Base-by-base conservation (phyloP, 148 eudicot species). In the Nepenthes gracilis region DNA sequence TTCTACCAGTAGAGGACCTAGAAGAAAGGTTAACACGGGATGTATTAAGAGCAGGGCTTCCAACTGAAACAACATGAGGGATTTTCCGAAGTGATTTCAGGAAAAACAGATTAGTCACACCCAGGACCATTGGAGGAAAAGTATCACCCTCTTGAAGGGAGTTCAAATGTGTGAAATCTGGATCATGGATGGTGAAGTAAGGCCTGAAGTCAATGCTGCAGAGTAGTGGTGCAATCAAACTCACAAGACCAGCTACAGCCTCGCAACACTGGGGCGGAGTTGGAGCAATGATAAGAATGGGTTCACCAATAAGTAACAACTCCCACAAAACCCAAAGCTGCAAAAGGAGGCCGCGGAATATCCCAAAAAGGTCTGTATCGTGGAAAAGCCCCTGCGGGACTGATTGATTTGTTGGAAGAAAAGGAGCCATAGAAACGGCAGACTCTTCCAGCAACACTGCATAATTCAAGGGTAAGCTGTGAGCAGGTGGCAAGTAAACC, bases 281-380 rank as follows among this genome's bases (percentile, higher is more conserved):
- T 36, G 98, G 98, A 37, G 98, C 95, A 70, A 93, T 82, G 35
- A 93, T 67, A 74, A 93, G 94, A 70, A 93, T 78, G 9, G 98
- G 98, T 70, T 93, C 98, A 57, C 98, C 98, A 59, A 88, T 72
- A 60, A 93, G 85, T 72, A 88, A 75, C 51, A 93, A 74, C 60
- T 93, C 98, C 98, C 98, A 93, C 35, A 88, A 71, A 49, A 76
- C 67, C 98, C 98, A 93, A 57, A 93, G 86, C 74, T 93, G 98
- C 87, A 93, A 71, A 14, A 93, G 70, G 62, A 88, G 71, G 57
- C 95, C 96, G 33, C 87, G 78, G 47, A 82, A 93, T 72, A 82
- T 86, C n/a, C 96, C 98, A 51, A 93, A 93, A 69, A 93, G 81
- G 78, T 93, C 89, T 1, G 98, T 67, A 47, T 93, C 98, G 57